Percentiles rank a stretch among this genome's conserved stretches.
Conservation (phyloP, 345 rosid species). For the Theobroma cacao region DNA sequence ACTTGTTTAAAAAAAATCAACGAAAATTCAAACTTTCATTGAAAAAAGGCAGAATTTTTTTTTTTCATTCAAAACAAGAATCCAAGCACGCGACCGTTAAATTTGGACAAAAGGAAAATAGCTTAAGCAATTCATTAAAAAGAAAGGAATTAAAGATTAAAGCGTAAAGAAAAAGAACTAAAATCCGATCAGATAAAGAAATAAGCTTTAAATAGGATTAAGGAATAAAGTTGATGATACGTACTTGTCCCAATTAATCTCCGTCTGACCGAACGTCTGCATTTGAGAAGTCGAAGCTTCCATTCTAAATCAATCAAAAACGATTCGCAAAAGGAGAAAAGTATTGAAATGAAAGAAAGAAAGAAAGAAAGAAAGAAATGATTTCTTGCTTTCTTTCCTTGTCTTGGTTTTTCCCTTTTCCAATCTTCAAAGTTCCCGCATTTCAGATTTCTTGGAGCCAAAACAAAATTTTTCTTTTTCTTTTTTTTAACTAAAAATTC, state of each 20-base stretch:
- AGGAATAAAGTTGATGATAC: constrained; percentile 13
- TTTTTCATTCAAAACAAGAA: not conserved
- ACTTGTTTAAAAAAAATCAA: not conserved
- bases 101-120: not conserved
- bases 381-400: not conserved
- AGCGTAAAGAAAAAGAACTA: not conserved
- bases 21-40: not conserved
- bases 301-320: constrained; percentile 22
- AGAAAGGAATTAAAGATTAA: not conserved
- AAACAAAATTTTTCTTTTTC: not conserved
- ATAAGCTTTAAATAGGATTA: not conserved
- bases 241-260: constrained; percentile 98
- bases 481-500: too few relatives aligned
- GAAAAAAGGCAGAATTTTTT: not conserved
- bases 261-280: constrained; percentile 66
- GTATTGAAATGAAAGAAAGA: not conserved
- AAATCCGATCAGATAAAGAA: not conserved
- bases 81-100: not conserved
- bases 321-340: constrained; percentile 17
- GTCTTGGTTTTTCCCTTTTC: not conserved
- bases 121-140: not conserved
- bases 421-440: not conserved
- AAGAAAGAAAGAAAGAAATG: not conserved
- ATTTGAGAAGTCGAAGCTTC: constrained; percentile 50
- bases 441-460: constrained; percentile 15